phyloP scores from a whole-genome alignment of 2,329 filamentous ascomycete genomes.

The Pseudogymnoascus sp. region DNA sequence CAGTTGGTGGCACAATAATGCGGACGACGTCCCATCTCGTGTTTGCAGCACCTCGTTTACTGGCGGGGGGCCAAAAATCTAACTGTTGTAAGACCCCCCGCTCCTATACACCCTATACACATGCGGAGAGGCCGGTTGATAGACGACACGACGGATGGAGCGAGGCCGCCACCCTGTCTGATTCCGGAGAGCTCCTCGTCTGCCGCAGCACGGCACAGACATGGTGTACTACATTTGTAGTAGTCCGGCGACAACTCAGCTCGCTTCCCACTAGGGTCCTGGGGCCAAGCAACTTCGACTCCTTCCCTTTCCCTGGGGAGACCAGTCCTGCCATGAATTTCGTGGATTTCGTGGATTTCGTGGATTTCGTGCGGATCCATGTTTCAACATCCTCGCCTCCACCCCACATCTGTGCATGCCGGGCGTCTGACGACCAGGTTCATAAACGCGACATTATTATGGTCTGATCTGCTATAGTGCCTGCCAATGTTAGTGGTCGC shows the following conservation, averaged over 20 bases:
- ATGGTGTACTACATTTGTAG: background rate
- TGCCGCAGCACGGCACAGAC: background rate
- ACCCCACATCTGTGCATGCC: background rate
- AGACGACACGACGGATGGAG: background rate
- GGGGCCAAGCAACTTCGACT: background rate
- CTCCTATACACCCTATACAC: background rate
- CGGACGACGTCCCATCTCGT: background rate
- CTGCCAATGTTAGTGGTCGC: background rate
- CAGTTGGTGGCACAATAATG: background rate
- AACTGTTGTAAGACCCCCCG: background rate
- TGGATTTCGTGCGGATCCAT: background rate
- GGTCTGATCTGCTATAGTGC: background rate
- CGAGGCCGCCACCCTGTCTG: background rate
- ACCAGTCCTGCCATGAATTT: background rate
- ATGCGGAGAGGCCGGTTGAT: background rate
- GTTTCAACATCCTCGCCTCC: background rate
- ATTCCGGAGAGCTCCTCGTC: background rate
- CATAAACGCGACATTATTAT: constrained; percentile 2
- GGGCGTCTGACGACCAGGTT: constrained; percentile 3
- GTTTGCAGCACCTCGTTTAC: constrained; percentile 1
- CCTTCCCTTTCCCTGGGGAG: background rate
- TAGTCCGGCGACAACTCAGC: background rate
- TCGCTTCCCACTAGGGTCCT: background rate
- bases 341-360: too few relatives aligned
- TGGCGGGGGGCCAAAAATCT: background rate